Evolutionary conservation across 2,329 filamentous ascomycete genomes (phyloP).

Genomic region (Escovopsis sp.): DNA sequence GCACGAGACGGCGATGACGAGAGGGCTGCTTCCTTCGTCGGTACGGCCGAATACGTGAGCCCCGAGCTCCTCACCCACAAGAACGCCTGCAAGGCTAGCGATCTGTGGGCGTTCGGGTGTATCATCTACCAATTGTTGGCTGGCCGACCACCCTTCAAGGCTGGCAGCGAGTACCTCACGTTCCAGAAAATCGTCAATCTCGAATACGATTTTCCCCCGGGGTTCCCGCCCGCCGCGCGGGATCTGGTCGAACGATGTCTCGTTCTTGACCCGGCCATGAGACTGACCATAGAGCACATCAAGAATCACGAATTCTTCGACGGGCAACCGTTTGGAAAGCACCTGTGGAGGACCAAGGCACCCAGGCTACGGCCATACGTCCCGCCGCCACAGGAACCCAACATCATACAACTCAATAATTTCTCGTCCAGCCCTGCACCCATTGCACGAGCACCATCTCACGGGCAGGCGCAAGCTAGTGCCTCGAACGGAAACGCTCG

Average conservation of each 20-base stretch:
- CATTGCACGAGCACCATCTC: slow-evolving; percentile 15
- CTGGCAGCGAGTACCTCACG: slow-evolving; percentile 85
- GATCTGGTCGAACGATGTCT: slow-evolving; percentile 84
- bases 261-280: slow-evolving; percentile 71
- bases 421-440: slow-evolving; percentile 16
- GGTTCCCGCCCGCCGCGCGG: slow-evolving; percentile 72
- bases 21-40: slow-evolving; percentile 86
- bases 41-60: slow-evolving; percentile 95
- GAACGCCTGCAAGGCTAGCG: slow-evolving; percentile 92
- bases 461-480: slow-evolving; percentile 22
- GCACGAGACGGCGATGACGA: slow-evolving; percentile 35
- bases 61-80: slow-evolving; percentile 94
- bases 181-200: slow-evolving; percentile 96
- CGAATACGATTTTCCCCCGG: slow-evolving; percentile 83
- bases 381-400: slow-evolving; percentile 59
- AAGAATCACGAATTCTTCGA: slow-evolving; percentile 95
- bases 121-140: slow-evolving; percentile 92
- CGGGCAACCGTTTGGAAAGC: slow-evolving; percentile 68
- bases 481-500: slow-evolving; percentile 35
- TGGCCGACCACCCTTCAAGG: slow-evolving; percentile 96
- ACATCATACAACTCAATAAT: slow-evolving; percentile 59
- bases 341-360: slow-evolving; percentile 78
- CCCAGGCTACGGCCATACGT: slow-evolving; percentile 75
- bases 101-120: slow-evolving; percentile 96
- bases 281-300: slow-evolving; percentile 87